These are phyloP conservation scores for Zea mays DNA, from an alignment of 176 grass and related monocot species.

Conservation along the genomic window DNA sequence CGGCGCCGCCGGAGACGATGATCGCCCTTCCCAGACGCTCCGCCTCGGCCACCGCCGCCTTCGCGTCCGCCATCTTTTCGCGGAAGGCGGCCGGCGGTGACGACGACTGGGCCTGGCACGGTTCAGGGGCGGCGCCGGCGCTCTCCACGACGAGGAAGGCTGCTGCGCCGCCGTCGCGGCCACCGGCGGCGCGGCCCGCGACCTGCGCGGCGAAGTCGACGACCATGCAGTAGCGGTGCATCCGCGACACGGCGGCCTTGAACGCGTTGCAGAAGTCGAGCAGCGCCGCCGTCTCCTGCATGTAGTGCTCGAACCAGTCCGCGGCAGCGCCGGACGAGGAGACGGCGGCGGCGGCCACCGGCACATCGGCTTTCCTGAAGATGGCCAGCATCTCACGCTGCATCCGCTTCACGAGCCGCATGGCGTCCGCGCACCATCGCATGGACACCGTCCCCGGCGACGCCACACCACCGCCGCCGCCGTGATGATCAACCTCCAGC, in stretches of 20 bases:
- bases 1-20: neutral
- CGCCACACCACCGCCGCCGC: neutral
- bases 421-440: slow-evolving; percentile 73
- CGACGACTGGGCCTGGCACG: neutral
- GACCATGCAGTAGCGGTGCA: slow-evolving; percentile 77
- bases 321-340: neutral
- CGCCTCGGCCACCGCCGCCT: slow-evolving; percentile 42
- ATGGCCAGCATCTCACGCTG: slow-evolving; percentile 68
- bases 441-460: slow-evolving; percentile 51
- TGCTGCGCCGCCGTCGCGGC: rapidly evolving
- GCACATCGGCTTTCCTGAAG: slow-evolving; percentile 63
- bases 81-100: neutral
- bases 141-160: slow-evolving; percentile 11
- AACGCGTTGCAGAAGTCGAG: slow-evolving; percentile 88
- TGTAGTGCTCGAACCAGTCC: slow-evolving; percentile 92
- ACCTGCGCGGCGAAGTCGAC: slow-evolving; percentile 54
- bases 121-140: neutral
- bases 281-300: slow-evolving; percentile 88
- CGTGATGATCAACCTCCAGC: slow-evolving; percentile 11
- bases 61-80: slow-evolving; percentile 40
- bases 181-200: neutral
- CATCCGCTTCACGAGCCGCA: slow-evolving; percentile 87
- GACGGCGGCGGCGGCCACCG: slow-evolving; percentile 14
- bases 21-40: slow-evolving; percentile 36
- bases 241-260: slow-evolving; percentile 60